Evolutionary conservation across 495 filamentous ascomycete genomes (phyloP).

Genomic region (Terfezia claveryi): DNA sequence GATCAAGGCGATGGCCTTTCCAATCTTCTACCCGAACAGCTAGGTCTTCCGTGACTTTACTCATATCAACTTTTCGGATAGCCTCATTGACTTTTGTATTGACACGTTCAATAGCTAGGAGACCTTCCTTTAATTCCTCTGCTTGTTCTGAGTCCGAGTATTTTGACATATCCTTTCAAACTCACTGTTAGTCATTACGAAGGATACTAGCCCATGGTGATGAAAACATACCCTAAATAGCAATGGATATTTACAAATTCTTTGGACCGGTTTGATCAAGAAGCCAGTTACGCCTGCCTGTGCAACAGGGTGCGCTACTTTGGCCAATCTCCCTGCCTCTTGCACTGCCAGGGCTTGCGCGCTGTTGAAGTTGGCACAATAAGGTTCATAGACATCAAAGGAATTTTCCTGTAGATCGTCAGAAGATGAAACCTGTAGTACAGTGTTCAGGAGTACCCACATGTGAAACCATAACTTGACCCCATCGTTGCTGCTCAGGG

Average conservation of each 20-base stretch:
- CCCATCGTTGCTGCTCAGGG: constrained; percentile 70
- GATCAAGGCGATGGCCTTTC: constrained; percentile 77
- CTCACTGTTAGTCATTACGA: neutral
- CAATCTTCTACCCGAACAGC: constrained; percentile 80
- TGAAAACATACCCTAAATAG: constrained; percentile 47
- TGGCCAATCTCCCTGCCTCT: constrained; percentile 11
- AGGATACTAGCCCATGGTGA: neutral
- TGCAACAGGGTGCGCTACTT: constrained; percentile 17
- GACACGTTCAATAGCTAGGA: constrained; percentile 54
- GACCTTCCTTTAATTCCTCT: constrained; percentile 42
- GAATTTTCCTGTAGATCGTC: constrained; percentile 35
- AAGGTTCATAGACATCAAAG: constrained; percentile 82
- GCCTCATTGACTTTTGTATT: constrained; percentile 71
- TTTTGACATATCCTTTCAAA: constrained; percentile 57
- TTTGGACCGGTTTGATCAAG: constrained; percentile 87
- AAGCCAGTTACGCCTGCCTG: constrained; percentile 47
- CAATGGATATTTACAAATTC: constrained; percentile 80
- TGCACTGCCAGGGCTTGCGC: constrained; percentile 17
- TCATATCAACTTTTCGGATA: constrained; percentile 63
- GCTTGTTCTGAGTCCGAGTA: constrained; percentile 40
- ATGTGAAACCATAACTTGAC: constrained; percentile 53
- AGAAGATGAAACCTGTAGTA: constrained; percentile 3
- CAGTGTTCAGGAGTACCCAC: constrained; percentile 5
- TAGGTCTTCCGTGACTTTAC: constrained; percentile 60
- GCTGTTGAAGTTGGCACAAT: constrained; percentile 52